Percentiles rank a stretch among this genome's conserved stretches.
Conservation (phyloP, 1,284 basidiomycete genomes). For the Moesziomyces aphidis region DNA sequence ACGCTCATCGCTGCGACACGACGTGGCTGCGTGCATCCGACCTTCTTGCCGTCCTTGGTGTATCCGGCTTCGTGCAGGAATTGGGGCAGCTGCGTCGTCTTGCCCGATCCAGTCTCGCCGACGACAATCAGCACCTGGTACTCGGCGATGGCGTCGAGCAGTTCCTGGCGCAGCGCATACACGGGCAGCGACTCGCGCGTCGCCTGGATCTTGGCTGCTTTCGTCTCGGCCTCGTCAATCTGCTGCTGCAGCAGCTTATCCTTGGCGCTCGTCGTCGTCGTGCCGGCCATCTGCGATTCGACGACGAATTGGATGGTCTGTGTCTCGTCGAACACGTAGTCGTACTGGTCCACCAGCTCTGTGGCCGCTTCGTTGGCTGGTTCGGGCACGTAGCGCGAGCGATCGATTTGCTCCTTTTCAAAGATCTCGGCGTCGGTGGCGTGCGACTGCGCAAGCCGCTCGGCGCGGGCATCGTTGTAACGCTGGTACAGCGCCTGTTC, state of each 20-base stretch:
- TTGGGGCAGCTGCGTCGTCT: conserved; percentile 97
- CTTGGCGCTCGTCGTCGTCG: conserved; percentile 76
- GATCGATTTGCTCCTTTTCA: conserved; percentile 88
- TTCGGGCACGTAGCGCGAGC: conserved; percentile 74
- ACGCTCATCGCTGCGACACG: conserved; percentile 99
- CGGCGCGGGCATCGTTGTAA: conserved; percentile 77
- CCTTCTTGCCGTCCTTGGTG: conserved; percentile 83
- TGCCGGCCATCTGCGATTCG: conserved; percentile 72
- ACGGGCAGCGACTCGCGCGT: conserved; percentile 64
- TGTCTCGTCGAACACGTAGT: conserved; percentile 97
- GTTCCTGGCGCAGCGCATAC: conserved; percentile 62
- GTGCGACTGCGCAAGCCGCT: conserved; percentile 76
- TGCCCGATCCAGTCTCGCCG: conserved; percentile 83
- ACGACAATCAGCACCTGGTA: conserved; percentile 76
- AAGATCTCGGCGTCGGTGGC: conserved; percentile 92
- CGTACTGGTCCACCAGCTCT: conserved; percentile 73
- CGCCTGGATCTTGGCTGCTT: conserved; percentile 66
- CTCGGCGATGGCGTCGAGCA: conserved; percentile 83
- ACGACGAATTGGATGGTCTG: conserved; percentile 96
- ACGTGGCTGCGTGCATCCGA: conserved; percentile 98
- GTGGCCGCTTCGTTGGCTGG: conserved; percentile 74
- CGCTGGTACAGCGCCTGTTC: conserved; percentile 92
- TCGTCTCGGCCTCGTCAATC: conserved; percentile 87
- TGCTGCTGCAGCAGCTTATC: conserved; percentile 86
- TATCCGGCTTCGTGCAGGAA: conserved; percentile 98